Evolutionary conservation across 208 protist genomes (phyloP), one percentile per base, ranked within the genome.

Genomic region (Leishmania martiniquensis): DNA sequence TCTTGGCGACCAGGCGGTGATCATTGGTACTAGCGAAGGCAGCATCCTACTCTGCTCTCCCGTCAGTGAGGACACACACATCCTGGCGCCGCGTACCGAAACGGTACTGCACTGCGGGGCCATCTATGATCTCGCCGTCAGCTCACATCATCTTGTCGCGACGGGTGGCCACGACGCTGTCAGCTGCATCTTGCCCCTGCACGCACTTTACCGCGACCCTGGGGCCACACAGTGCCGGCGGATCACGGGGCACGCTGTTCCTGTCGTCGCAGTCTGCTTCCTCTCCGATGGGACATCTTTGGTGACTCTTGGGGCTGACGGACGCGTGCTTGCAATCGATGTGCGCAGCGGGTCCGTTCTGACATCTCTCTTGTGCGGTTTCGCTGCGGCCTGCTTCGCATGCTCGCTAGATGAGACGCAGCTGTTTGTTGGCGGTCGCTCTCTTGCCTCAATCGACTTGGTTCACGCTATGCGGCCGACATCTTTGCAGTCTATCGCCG

Each of bases 131-230:
- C 34, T 97, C 20, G 73, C 77, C n/a, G 34, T 85, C n/a, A 88
- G 86, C 57, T 54, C 85, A 17, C 70, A 88, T 2, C 72, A 87
- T 57, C 82, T 92, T 44, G 63, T 94, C 15, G 91, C 89, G 72
- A 92, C 91, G 32, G 88, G 84, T 17, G 93, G 93, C 20, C 88
- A 92, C 78, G 93, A 96, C 63, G 93, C 86, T 9, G 72, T 83
- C 15, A 84, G 83, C 77, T 89, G 86, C 63, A 84, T 95, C 51
- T 76, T 89, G 39, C 78, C 86, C 0, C 32, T 94, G 34, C 66
- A 70, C 32, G 71, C 74, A 5, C 47, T 95, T 25, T 72, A 87
- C 29, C 62, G 25, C 15, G 45, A 59, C 2, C 22, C 42, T 5
- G 71, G 75, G 52, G 60, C 76, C 12, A 76, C 44, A 5, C 55